phyloP scores from a whole-genome alignment of 2,329 filamentous ascomycete species.

The Claviceps paspali region DNA sequence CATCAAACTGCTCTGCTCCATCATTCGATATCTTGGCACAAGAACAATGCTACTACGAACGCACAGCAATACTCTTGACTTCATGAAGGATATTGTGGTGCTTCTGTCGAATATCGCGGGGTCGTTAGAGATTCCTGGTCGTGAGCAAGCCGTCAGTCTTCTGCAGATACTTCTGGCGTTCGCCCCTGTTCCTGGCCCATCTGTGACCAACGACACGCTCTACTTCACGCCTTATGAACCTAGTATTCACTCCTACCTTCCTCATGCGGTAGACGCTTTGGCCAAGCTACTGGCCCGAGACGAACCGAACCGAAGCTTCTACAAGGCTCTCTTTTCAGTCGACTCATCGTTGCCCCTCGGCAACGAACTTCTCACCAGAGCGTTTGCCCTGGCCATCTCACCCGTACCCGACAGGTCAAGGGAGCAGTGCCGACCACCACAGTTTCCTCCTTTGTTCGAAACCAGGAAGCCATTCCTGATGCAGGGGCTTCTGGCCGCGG shows the following conservation, averaged over 20 bases:
- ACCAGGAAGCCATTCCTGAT: slow-evolving; percentile 77
- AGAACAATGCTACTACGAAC: slow-evolving; percentile 74
- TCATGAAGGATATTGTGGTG: slow-evolving; percentile 90
- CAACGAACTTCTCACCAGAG: slow-evolving; percentile 68
- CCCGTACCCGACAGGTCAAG: slow-evolving; percentile 56
- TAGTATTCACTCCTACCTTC: slow-evolving; percentile 69
- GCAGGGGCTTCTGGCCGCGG: slow-evolving; percentile 80
- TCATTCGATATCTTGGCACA: slow-evolving; percentile 78
- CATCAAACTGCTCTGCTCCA: slow-evolving; percentile 67
- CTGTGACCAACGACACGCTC: slow-evolving; percentile 37
- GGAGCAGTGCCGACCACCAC: slow-evolving; percentile 38
- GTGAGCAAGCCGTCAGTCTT: slow-evolving; percentile 75
- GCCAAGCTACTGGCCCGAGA: slow-evolving; percentile 87
- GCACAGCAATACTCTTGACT: slow-evolving; percentile 75
- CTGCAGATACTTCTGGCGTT: slow-evolving; percentile 85
- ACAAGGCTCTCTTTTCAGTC: slow-evolving; percentile 64
- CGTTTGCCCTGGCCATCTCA: slow-evolving; percentile 76
- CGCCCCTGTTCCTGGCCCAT: slow-evolving; percentile 62
- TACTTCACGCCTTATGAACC: slow-evolving; percentile 75
- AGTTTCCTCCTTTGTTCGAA: slow-evolving; percentile 55
- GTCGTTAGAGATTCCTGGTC: slow-evolving; percentile 63
- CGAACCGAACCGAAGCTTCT: slow-evolving; percentile 79
- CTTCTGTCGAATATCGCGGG: slow-evolving; percentile 81
- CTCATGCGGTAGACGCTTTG: slow-evolving; percentile 75
- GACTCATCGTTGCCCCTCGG: slow-evolving; percentile 50